These are phyloP conservation scores for Salinomyces thailandicus DNA, from an alignment of 2,329 filamentous ascomycete genomes.

Conservation along the genomic window DNA sequence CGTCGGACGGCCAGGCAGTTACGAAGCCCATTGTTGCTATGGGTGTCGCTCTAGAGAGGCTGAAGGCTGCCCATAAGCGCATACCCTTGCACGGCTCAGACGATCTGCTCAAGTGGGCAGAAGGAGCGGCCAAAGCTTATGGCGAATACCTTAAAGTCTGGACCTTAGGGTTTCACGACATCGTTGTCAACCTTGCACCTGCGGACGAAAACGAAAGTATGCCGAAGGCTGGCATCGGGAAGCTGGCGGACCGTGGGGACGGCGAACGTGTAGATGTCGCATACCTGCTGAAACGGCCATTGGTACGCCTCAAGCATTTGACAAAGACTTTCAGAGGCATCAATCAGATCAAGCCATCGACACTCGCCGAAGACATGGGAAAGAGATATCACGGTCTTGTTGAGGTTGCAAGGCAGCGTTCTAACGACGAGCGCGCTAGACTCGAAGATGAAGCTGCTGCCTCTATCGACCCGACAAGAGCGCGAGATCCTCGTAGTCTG, in stretches of 20 bases:
- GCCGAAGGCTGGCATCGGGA: constrained; percentile 43
- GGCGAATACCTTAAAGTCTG: constrained; percentile 76
- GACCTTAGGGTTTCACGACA: constrained; percentile 87
- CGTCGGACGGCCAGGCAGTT: constrained; percentile 49
- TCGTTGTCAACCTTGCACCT: constrained; percentile 85
- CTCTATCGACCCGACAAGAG: constrained; percentile 68
- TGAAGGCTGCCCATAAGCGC: constrained; percentile 69
- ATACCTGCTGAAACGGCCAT: constrained; percentile 77
- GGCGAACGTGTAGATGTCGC: constrained; percentile 91
- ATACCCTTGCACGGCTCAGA: constrained; percentile 65
- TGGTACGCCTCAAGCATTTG: constrained; percentile 81
- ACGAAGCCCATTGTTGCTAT: constrained; percentile 87
- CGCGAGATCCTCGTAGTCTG: constrained; percentile 68
- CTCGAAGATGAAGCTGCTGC: constrained; percentile 79
- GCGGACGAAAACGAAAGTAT: constrained; percentile 44
- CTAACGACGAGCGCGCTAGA: constrained; percentile 61
- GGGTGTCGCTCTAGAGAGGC: constrained; percentile 77
- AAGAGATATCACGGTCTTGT: constrained; percentile 62
- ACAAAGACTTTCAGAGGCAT: constrained; percentile 68
- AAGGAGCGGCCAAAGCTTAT: constrained; percentile 68
- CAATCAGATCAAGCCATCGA: constrained; percentile 44
- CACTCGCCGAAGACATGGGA: constrained; percentile 49
- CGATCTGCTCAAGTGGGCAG: constrained; percentile 69
- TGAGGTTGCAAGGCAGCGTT: constrained; percentile 61
- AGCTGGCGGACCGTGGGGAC: constrained; percentile 50